Evolutionary conservation across 192 early-diverging fungal genomes (phyloP), one percentile per base, ranked within the genome.

Genomic region (Rhizophagus clarus): DNA sequence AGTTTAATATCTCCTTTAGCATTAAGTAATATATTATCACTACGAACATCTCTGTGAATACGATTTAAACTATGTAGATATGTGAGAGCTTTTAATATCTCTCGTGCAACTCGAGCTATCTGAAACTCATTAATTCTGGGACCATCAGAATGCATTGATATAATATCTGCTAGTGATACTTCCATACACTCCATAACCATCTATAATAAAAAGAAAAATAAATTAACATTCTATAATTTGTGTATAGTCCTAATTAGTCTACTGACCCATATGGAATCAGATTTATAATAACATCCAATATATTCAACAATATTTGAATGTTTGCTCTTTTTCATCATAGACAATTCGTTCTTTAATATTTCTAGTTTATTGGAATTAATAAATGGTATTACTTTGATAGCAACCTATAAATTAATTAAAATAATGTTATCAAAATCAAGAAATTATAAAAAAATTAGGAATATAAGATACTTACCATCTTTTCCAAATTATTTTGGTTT

Each of bases 121-220:
- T 98, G 97, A 8, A 86, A 86, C 83, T 99, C 98, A n/a, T 87
- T 90, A 87, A 99, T 87, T 62, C 79, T 75, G 12, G 83, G 80
- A 7, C 79, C 80, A 6, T 84, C 83, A 26, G 81, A 76, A 60
- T 85, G 74, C 87, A 96, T 95, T 80, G 93, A 93, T 79, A 99
- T 97, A n/a, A 98, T 91, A 78, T 99, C 97, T n/a, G 97, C 98
- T 71, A 99, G 85, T 14, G 97, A 92, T 22, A 97, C 95, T 67
- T 99, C 98, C 98, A 99, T 99, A 81, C 92, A 95, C 83, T 99
- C 98, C 96, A 98, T 96, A 32, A 98, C 93, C 45, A 99, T 83
- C 82, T 83, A 56, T 45, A 73, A 64, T 60, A 66, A 37, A 1
- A 26, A 76, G 9, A 22, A 47, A n/a, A 72, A 47, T 72, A 8